Base-by-base conservation (phyloP, 2,329 filamentous ascomycete genomes). In the Paraconiothyrium brasiliense region DNA sequence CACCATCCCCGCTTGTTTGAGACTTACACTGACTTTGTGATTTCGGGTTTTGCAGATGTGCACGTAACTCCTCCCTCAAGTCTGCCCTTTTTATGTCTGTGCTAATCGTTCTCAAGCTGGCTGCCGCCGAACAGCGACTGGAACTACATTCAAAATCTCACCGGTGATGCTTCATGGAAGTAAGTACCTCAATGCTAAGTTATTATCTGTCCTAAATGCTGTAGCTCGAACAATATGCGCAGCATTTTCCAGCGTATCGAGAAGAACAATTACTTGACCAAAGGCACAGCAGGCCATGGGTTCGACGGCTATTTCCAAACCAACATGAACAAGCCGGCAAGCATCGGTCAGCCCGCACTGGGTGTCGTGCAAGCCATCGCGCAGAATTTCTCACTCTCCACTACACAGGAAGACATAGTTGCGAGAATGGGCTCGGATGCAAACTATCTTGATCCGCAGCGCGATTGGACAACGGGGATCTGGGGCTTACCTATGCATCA, bases 41-140 rank as follows among this genome's bases (percentile, higher is more conserved):
- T 20, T 20, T 20, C 20, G 20, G 20, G 1, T 20, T 20, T 20
- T 20, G 20, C 20, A 20, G 4, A 59, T 59, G 60, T 67, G 65
- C 58, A 67, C 65, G 58, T 65, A 57, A 34, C 60, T 4, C 27
- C 58, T 24, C 2, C 41, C 6, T 35, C 14, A 24, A 2, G 1
- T 4, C 5, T 8, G 2, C 85, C 3, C 72, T 86, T 52, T 82
- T 89, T 35, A 57, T 83, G 20, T 14, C 4, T 1, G 14, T 39
- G 41, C 49, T 59, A n/a, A 59, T 32, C 14, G 4, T 9, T 5
- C 3, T 6, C 8, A 11, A 61, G 59, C 13, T 79, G 88, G 34
- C 82, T 86, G 57, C 87, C 88, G 0, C 79, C 85, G 54, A 81
- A 85, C 39, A 83, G 81, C 37, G 88, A 90, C 72, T 90, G 85